Conservation (phyloP, 768 basidiomycete genomes). For the Termitomyces sp. region DNA sequence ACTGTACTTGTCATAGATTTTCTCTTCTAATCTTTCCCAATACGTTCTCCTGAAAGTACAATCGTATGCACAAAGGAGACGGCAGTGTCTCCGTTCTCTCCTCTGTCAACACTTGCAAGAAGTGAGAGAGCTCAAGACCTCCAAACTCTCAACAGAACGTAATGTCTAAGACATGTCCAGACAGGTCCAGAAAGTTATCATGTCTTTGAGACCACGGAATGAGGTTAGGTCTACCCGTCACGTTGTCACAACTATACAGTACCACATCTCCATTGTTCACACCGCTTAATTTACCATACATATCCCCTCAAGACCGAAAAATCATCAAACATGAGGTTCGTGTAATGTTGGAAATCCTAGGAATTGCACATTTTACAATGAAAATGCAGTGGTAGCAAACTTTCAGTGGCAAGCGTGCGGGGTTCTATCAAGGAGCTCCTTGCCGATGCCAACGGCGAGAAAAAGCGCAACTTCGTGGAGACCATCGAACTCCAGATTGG, state of each 20-base stretch:
- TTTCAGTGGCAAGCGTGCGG: constrained; percentile 99
- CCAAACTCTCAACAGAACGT: background rate
- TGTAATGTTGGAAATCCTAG: background rate
- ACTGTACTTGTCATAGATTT: background rate
- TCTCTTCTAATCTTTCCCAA: background rate
- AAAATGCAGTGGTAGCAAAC: constrained; percentile 49
- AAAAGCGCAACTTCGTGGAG: constrained; percentile 92
- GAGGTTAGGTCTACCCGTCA: constrained; percentile 19
- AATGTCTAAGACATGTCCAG: too few species aligned
- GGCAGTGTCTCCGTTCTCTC: background rate
- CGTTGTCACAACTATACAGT: constrained; percentile 25
- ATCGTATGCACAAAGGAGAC: background rate
- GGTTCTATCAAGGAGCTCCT: constrained; percentile 91
- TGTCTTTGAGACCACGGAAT: constrained; percentile 9
- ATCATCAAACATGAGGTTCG: constrained; percentile 20
- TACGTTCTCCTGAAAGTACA: background rate
- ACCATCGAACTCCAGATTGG: constrained; percentile 96
- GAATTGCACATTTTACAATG: background rate
- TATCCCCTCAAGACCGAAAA: constrained; percentile 20
- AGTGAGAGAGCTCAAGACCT: background rate
- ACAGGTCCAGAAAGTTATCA: too few species aligned
- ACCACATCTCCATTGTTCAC: constrained; percentile 15
- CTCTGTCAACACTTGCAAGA: background rate
- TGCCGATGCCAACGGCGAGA: constrained; percentile 77
- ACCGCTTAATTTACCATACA: background rate